Evolutionary conservation across 768 basidiomycete genomes (phyloP).

Genomic region (Pulveroboletus sp.): DNA sequence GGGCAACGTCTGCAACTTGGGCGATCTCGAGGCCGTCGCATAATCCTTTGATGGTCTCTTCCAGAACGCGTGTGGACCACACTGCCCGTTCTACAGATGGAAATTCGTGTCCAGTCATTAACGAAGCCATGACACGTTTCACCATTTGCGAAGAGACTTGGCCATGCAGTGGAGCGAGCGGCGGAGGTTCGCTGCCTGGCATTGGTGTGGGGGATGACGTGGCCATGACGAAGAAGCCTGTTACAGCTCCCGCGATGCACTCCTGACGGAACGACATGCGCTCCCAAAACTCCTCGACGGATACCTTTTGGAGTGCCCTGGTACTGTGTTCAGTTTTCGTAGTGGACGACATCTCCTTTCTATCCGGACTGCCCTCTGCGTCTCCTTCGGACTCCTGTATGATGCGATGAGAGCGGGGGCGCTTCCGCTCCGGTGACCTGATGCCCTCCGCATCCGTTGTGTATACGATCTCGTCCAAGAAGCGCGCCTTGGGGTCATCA

Average conservation of each 20-base stretch:
- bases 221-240: constrained; percentile 84
- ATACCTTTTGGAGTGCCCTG: constrained; percentile 57
- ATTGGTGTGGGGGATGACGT: constrained; percentile 31
- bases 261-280: constrained; percentile 96
- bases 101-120: constrained; percentile 77
- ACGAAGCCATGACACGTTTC: constrained; percentile 62
- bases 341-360: constrained; percentile 20
- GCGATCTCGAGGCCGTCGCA: constrained; percentile 57
- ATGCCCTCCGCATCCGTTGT: constrained; percentile 56
- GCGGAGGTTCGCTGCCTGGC: constrained; percentile 29
- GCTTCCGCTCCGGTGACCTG: constrained; percentile 60
- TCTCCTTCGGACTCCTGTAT: constrained; percentile 17
- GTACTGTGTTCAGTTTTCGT: constrained; percentile 35
- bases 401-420: constrained; percentile 34
- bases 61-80: constrained; percentile 67
- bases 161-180: constrained; percentile 50
- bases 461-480: constrained; percentile 85
- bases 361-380: constrained; percentile 25
- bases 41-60: constrained; percentile 61
- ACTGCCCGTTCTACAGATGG: constrained; percentile 57
- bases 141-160: constrained; percentile 63
- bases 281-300: constrained; percentile 90
- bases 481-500: constrained; percentile 95
- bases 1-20: constrained; percentile 11
- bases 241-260: constrained; percentile 84